phyloP scores from a whole-genome alignment of 495 filamentous ascomycete species.

The Trichoderma erinaceum region DNA sequence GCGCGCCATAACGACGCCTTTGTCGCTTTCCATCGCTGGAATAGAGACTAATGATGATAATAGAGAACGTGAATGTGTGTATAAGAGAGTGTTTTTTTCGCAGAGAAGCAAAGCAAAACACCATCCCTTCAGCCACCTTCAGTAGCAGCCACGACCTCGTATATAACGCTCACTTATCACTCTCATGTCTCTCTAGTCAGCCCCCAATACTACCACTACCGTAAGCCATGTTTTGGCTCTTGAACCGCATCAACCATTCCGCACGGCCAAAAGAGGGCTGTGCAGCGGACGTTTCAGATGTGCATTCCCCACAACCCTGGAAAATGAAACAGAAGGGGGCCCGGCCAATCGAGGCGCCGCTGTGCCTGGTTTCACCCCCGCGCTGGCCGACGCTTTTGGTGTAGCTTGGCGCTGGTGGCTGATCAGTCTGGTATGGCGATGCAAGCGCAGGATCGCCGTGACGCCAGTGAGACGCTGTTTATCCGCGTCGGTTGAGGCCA shows the following conservation, averaged over 20 bases:
- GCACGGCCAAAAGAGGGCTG: neutral
- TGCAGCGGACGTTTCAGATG: conserved; percentile 11
- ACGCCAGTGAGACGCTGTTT: neutral
- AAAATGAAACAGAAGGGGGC: neutral
- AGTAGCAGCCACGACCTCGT: neutral
- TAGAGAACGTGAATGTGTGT: neutral
- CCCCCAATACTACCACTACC: neutral
- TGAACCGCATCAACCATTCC: conserved; percentile 2
- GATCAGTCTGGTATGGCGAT: neutral
- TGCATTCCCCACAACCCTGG: conserved; percentile 5
- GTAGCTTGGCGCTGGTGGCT: neutral
- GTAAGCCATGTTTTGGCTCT: neutral
- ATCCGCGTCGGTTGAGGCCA: neutral
- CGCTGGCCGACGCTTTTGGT: neutral
- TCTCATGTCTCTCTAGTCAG: neutral
- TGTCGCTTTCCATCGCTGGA: neutral
- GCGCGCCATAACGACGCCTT: neutral
- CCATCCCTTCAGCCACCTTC: neutral
- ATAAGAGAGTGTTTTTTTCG: neutral
- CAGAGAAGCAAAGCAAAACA: neutral
- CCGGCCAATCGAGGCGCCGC: neutral
- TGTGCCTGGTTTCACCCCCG: neutral
- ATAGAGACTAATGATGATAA: neutral
- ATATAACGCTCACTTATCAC: neutral
- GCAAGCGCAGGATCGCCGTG: neutral